Percentiles rank a stretch among this genome's conserved stretches.
phyloP scores from a whole-genome alignment of 129 eudicot species.

The Tagetes patula region DNA sequence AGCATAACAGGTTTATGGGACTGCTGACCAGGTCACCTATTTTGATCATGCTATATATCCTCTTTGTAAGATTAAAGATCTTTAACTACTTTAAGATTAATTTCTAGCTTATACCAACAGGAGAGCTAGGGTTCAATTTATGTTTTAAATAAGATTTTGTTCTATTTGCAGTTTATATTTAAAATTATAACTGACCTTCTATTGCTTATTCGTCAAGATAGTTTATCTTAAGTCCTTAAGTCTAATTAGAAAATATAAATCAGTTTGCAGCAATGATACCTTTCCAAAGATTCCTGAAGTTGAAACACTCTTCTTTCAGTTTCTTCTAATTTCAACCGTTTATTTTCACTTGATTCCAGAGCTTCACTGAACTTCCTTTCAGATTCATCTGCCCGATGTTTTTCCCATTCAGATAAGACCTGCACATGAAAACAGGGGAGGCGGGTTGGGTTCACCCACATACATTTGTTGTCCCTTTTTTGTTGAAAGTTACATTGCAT shows the following conservation, averaged over 20 bases:
- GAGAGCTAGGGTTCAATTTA: slow-evolving; percentile 11
- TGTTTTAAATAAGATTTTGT: slow-evolving; percentile 18
- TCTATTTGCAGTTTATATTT: neutral
- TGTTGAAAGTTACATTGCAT: neutral
- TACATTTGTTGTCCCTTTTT: neutral
- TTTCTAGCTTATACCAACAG: slow-evolving; percentile 16
- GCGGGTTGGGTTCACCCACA: neutral
- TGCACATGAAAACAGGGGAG: slow-evolving; percentile 22
- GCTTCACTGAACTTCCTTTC: slow-evolving; percentile 68
- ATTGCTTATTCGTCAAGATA: slow-evolving; percentile 5
- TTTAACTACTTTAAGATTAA: neutral
- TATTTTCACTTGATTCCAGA: slow-evolving; percentile 63
- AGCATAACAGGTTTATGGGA: neutral
- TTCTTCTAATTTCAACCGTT: slow-evolving; percentile 70
- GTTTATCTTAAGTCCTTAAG: slow-evolving; percentile 2
- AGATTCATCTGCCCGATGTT: slow-evolving; percentile 71
- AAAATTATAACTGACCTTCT: slow-evolving; percentile 14
- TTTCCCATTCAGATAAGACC: slow-evolving; percentile 71
- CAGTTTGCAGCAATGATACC: slow-evolving; percentile 46
- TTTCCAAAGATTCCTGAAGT: slow-evolving; percentile 80
- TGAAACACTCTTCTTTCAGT: slow-evolving; percentile 77
- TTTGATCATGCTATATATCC: slow-evolving; percentile 14
- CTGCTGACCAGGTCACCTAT: neutral
- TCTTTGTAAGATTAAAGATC: neutral
- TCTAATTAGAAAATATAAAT: slow-evolving; percentile 21